phyloP scores from a whole-genome alignment of 2,329 filamentous ascomycete genomes.

The Exophiala dermatitidis region DNA sequence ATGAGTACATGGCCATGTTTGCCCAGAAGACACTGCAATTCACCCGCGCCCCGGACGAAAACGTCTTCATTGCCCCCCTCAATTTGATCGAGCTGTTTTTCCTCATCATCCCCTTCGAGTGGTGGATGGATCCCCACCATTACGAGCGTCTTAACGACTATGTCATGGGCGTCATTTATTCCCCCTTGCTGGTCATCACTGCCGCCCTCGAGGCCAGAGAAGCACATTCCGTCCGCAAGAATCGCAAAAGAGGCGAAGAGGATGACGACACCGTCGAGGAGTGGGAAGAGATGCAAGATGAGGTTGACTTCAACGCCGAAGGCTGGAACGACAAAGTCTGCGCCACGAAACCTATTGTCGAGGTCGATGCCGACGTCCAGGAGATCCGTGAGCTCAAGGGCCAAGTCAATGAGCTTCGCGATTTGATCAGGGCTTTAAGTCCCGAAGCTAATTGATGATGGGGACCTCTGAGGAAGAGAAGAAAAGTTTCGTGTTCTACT shows the following conservation, averaged over 20 bases:
- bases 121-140: slow-evolving; percentile 72
- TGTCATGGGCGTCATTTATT: slow-evolving; percentile 81
- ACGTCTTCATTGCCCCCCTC: slow-evolving; percentile 93
- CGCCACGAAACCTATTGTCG: slow-evolving; percentile 70
- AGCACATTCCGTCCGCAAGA: slow-evolving; percentile 61
- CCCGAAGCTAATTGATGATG: slow-evolving; percentile 16
- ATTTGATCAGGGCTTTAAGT: slow-evolving; percentile 35
- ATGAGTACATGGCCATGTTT: slow-evolving; percentile 92
- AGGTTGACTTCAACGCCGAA: slow-evolving; percentile 72
- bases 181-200: slow-evolving; percentile 70
- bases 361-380: slow-evolving; percentile 66
- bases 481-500: too few relatives aligned
- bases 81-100: slow-evolving; percentile 84
- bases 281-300: slow-evolving; percentile 74
- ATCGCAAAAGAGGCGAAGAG: slow-evolving; percentile 71
- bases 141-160: slow-evolving; percentile 83
- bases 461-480: slow-evolving; percentile 29
- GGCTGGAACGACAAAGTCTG: slow-evolving; percentile 79
- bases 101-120: slow-evolving; percentile 76
- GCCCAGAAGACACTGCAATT: slow-evolving; percentile 94
- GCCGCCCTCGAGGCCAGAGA: slow-evolving; percentile 63
- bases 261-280: slow-evolving; percentile 86
- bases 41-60: slow-evolving; percentile 92
- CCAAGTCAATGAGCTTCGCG: slow-evolving; percentile 56
- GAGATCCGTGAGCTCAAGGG: slow-evolving; percentile 47